A percentile compares a stretch with the other conserved stretches of the same genome.
Conservation (phyloP, 257 asterid species). For the Ballota nigra region DNA sequence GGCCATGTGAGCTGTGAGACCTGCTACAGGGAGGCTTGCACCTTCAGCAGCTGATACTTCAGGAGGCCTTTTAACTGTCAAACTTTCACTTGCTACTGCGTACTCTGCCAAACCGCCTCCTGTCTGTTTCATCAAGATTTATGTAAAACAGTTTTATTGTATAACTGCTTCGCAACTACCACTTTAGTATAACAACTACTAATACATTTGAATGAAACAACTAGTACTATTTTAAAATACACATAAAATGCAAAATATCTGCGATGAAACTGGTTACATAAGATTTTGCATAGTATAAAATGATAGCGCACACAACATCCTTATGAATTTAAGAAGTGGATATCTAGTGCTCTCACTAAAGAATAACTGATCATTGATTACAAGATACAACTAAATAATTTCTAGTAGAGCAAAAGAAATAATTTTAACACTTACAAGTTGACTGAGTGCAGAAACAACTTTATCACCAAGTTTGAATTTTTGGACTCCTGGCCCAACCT, state of each 20-base stretch:
- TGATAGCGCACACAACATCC: too few relatives aligned
- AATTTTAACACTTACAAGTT: constrained; percentile 33
- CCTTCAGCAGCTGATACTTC: constrained; percentile 63
- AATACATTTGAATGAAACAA: too few relatives aligned
- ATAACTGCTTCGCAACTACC: too few relatives aligned
- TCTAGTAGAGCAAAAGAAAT: neutral
- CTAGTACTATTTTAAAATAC: too few relatives aligned
- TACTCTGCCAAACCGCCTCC: constrained; percentile 66
- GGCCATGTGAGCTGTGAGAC: constrained; percentile 57
- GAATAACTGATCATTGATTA: too few relatives aligned
- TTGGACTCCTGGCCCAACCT: constrained; percentile 59
- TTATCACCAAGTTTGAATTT: constrained; percentile 69
- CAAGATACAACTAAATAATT: neutral
- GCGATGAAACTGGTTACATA: too few relatives aligned
- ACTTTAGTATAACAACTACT: too few relatives aligned
- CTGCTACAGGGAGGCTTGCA: constrained; percentile 53
- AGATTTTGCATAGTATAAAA: too few relatives aligned
- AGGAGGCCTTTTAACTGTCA: constrained; percentile 49
- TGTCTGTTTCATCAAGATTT: constrained; percentile 26
- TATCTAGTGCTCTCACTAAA: neutral
- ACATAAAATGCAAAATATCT: too few relatives aligned
- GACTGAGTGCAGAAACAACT: constrained; percentile 57
- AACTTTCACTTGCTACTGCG: constrained; percentile 42
- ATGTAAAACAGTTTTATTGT: neutral
- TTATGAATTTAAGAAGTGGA: neutral